Conservation (phyloP, 2,329 filamentous ascomycete genomes). For the Colletotrichum somersetense region DNA sequence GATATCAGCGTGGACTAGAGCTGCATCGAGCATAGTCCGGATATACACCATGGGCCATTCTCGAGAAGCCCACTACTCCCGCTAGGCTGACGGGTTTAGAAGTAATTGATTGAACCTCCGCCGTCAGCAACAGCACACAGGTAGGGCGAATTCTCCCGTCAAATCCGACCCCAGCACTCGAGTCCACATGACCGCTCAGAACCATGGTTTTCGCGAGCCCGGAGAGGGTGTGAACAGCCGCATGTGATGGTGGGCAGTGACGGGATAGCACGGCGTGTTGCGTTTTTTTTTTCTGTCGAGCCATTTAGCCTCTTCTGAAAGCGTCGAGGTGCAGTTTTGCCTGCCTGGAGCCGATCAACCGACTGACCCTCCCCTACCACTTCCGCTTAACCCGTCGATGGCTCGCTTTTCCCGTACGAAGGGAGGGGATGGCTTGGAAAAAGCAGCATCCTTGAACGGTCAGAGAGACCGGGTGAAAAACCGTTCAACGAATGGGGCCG, state of each 20-base stretch:
- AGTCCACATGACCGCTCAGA: conserved; percentile 31
- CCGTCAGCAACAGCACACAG: conserved; percentile 5
- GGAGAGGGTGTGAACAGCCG: conserved; percentile 30
- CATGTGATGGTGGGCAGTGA: conserved; percentile 7
- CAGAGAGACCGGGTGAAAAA: conserved; percentile 22
- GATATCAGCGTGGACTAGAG: conserved; percentile 24
- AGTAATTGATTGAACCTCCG: conserved; percentile 9
- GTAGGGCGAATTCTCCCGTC: conserved; percentile 31
- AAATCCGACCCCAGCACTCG: conserved; percentile 21
- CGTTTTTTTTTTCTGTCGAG: neutral
- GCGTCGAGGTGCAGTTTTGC: conserved; percentile 14
- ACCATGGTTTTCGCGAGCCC: neutral
- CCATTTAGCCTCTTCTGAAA: conserved; percentile 26
- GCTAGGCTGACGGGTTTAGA: conserved; percentile 29
- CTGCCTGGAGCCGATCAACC: conserved; percentile 12
- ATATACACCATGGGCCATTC: conserved; percentile 24
- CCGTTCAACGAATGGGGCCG: conserved; percentile 12
- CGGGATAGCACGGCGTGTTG: conserved; percentile 4
- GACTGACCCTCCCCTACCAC: neutral
- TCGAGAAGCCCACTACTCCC: conserved; percentile 11
- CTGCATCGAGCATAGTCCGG: conserved; percentile 1
- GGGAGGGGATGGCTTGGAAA: neutral
- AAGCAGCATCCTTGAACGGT: neutral
- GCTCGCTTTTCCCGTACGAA: conserved; percentile 6
- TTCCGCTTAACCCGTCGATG: neutral